Evolutionary conservation across 2,329 filamentous ascomycete genomes (phyloP), one percentile per base, ranked within the genome.

Genomic region (Ceratocystis albifundus): DNA sequence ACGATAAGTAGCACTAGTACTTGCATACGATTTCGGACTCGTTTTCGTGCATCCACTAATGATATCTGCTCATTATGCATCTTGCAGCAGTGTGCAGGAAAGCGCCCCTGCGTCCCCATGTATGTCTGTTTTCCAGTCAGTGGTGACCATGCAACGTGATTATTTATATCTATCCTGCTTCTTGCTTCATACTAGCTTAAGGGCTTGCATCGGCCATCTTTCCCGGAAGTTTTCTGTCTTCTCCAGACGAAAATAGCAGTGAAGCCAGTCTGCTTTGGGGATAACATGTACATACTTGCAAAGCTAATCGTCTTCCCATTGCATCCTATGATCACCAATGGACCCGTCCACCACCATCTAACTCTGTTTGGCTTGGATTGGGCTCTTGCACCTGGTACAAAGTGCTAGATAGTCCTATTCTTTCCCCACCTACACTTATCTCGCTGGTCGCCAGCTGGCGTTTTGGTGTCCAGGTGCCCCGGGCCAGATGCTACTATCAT

Each of bases 281-380:
- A 59, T 59, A 59, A 30, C 30, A 59, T 41, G 10, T 41, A 41
- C 36, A 41, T 10, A 17, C 15, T 17, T 59, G 17, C 12, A 59
- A 15, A n/a, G 55, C 17, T 17, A 25, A 59, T 59, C 55, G 55
- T 28, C 22, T 59, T 25, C n/a, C 25, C 17, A 59, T 28, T 59
- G 12, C 30, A n/a, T 36, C 55, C 55, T 36, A 28, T 12, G 55
- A 59, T 59, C 55, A 59, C 12, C 25, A 22, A 17, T 59, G 55
- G 55, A 59, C 17, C 55, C 55, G 7, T 59, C 30, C 55, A 25
- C 30, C 55, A 17, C 55, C 28, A 59, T 59, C 55, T 59, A 59
- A 59, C 55, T 36, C 15, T 8, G 55, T 59, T 59, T 59, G 30
- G 55, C 3, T 59, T 59, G 28, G 4, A 20, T 36, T 59, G 15